These are phyloP conservation scores for Fusarium aywerte DNA, from an alignment of 2,329 filamentous ascomycete species.

Conservation along the genomic window DNA sequence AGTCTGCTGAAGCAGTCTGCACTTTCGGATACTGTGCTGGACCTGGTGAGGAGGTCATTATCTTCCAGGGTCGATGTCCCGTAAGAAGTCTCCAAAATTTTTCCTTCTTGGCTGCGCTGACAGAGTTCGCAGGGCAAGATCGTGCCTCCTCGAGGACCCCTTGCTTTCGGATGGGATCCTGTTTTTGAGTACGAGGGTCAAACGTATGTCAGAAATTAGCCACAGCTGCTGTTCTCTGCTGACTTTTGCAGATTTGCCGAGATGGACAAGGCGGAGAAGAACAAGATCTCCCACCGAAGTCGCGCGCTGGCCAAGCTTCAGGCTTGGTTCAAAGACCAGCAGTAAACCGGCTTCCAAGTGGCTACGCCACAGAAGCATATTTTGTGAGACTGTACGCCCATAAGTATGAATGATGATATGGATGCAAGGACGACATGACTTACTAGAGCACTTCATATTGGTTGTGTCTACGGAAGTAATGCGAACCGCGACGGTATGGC, in stretches of 20 bases:
- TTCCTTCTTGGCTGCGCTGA: background rate
- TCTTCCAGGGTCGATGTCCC: constrained; percentile 91
- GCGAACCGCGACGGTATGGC: constrained; percentile 76
- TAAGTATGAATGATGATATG: constrained; percentile 9
- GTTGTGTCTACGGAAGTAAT: constrained; percentile 75
- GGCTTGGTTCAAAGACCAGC: constrained; percentile 73
- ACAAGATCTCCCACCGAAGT: constrained; percentile 89
- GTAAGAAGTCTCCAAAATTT: constrained; percentile 58
- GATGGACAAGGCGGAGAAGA: constrained; percentile 90
- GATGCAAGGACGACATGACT: constrained; percentile 43
- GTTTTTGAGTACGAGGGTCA: constrained; percentile 93
- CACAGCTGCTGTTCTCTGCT: background rate
- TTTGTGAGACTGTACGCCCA: constrained; percentile 31
- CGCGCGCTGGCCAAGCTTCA: constrained; percentile 89
- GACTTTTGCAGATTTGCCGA: constrained; percentile 75
- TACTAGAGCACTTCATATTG: constrained; percentile 85
- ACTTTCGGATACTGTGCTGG: constrained; percentile 94
- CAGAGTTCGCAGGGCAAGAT: constrained; percentile 71
- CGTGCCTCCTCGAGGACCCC: constrained; percentile 82
- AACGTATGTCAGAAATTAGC: constrained; percentile 65
- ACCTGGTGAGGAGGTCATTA: constrained; percentile 81
- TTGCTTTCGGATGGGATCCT: constrained; percentile 93
- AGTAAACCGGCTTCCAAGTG: background rate
- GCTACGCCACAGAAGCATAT: constrained; percentile 17
- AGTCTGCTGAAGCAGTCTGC: constrained; percentile 91